These are phyloP conservation scores for Wickerhamiella lipophila DNA, from an alignment of 805 yeast species.

Conservation along the genomic window DNA sequence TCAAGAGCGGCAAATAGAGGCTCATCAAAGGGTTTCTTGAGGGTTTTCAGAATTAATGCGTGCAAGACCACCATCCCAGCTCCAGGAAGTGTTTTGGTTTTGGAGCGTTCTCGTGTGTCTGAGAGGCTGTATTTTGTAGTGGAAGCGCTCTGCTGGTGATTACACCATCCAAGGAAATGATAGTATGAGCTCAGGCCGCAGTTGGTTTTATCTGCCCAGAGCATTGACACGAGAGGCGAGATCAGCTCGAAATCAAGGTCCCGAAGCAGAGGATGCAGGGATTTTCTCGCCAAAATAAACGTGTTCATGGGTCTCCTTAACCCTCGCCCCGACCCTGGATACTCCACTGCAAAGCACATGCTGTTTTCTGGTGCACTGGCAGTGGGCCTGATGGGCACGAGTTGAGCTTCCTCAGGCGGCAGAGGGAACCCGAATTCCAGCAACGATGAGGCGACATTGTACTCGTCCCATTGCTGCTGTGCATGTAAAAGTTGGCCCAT, in stretches of 20 bases:
- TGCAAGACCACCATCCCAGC: neutral
- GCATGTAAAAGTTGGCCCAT: neutral
- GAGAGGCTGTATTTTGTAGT: neutral
- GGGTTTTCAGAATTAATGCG: neutral
- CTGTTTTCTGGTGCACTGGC: neutral
- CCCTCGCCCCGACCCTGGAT: neutral
- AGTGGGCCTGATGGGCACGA: neutral
- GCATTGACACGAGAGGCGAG: constrained; percentile 4
- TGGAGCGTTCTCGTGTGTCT: constrained; percentile 1
- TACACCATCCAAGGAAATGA: constrained; percentile 6
- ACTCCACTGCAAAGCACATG: neutral
- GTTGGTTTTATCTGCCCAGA: neutral
- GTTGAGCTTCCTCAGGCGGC: neutral
- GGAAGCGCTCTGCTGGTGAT: neutral
- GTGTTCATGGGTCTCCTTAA: neutral
- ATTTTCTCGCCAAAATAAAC: constrained; percentile 1
- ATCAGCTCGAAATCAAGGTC: neutral
- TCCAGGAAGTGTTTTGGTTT: neutral
- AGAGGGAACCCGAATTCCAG: neutral
- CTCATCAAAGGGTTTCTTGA: neutral
- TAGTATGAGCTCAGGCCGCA: neutral
- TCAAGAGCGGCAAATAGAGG: neutral
- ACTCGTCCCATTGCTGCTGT: neutral
- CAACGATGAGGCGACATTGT: neutral
- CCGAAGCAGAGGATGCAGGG: constrained; percentile 3